Evolutionary conservation across 2,329 filamentous ascomycete species (phyloP).

Genomic region (Coniella vitis): DNA sequence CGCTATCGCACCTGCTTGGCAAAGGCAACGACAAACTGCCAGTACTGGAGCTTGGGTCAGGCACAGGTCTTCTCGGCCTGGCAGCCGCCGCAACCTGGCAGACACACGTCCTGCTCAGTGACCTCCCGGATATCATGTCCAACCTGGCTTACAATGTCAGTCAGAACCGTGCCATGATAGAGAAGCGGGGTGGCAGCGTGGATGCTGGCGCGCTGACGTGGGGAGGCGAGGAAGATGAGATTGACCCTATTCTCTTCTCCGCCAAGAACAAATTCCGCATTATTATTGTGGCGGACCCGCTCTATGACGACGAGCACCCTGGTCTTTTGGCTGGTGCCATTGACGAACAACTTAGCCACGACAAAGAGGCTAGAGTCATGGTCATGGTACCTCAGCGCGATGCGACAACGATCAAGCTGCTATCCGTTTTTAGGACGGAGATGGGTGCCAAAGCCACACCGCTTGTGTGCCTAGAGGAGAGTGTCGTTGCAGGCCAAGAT

Average conservation of each 20-base stretch:
- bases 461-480: slow-evolving; percentile 50
- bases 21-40: slow-evolving; percentile 26
- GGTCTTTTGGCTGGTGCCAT: slow-evolving; percentile 66
- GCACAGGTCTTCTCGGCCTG: slow-evolving; percentile 85
- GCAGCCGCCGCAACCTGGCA: slow-evolving; percentile 70
- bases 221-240: slow-evolving; percentile 47
- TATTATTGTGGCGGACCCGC: slow-evolving; percentile 75
- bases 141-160: slow-evolving; percentile 72
- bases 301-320: slow-evolving; percentile 84
- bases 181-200: slow-evolving; percentile 47
- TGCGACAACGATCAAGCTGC: slow-evolving; percentile 55
- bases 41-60: slow-evolving; percentile 76
- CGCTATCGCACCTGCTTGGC: slow-evolving; percentile 39
- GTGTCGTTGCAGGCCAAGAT: slow-evolving; percentile 59
- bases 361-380: slow-evolving; percentile 56
- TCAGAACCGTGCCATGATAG: slow-evolving; percentile 53
- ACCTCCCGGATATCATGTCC: slow-evolving; percentile 73
- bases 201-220: slow-evolving; percentile 68
- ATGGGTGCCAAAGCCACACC: slow-evolving; percentile 47
- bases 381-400: slow-evolving; percentile 78
- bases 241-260: slow-evolving; percentile 39
- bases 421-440: slow-evolving; percentile 52
- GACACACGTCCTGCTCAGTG: slow-evolving; percentile 66
- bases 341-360: slow-evolving; percentile 54
- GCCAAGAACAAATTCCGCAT: slow-evolving; percentile 51